Percentiles rank a stretch among this genome's conserved stretches.
Evolutionary conservation across 208 protist species (phyloP).

Genomic region (Acanthamoeba healyi): DNA sequence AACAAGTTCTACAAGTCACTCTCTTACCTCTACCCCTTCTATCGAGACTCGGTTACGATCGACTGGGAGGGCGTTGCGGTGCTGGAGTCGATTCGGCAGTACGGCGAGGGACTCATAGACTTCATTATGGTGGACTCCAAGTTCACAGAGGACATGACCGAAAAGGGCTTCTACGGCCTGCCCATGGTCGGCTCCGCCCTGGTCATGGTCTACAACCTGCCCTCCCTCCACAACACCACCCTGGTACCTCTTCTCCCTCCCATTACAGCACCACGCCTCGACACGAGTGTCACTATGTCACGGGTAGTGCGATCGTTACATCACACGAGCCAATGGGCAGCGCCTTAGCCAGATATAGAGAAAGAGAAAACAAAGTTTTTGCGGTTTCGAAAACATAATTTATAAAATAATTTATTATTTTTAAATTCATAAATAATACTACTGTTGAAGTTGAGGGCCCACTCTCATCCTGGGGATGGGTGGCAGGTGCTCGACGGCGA

Average conservation of each 20-base stretch:
- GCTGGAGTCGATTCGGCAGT: background rate
- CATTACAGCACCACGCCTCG: background rate
- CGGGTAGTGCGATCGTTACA: too few relatives aligned
- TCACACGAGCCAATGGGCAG: too few relatives aligned
- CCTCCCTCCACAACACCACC: background rate
- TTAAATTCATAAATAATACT: background rate
- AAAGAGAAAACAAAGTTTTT: too few relatives aligned
- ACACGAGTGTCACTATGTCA: background rate
- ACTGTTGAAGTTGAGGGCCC: too few relatives aligned
- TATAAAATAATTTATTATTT: background rate
- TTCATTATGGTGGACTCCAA: slow-evolving; percentile 29
- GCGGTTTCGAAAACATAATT: too few relatives aligned
- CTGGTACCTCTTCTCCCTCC: background rate
- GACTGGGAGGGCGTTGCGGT: background rate
- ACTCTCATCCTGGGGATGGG: too few relatives aligned
- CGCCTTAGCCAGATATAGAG: too few relatives aligned
- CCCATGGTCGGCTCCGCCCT: background rate
- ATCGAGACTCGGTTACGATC: background rate
- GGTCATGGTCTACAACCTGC: slow-evolving; percentile 27
- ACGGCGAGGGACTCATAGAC: background rate
- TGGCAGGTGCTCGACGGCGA: slow-evolving; percentile 18
- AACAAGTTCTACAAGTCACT: background rate
- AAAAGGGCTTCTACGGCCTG: background rate
- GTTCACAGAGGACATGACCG: background rate
- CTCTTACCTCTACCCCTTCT: background rate